A percentile compares a stretch with the other conserved stretches of the same genome.
phyloP scores from a whole-genome alignment of 164 flowering plant species.

The Magnolia officinalis region DNA sequence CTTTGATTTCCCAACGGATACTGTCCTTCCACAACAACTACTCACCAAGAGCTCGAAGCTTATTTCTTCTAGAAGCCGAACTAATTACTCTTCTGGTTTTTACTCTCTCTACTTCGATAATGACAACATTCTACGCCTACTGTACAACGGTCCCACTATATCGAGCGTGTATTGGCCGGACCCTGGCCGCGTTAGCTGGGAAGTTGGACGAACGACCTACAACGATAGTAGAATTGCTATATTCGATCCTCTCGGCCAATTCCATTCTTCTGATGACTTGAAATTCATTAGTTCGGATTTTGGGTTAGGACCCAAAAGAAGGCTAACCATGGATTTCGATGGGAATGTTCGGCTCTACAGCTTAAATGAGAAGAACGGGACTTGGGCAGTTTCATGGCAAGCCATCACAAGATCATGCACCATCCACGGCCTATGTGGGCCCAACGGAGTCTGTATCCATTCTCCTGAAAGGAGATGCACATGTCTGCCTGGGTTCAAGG shows the following conservation, averaged over 20 bases:
- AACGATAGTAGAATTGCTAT: slow-evolving; percentile 15
- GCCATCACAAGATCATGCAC: slow-evolving; percentile 1
- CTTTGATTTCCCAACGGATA: slow-evolving; percentile 41
- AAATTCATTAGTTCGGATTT: slow-evolving; percentile 11
- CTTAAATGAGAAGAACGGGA: slow-evolving; percentile 1
- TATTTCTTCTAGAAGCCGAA: slow-evolving; percentile 25
- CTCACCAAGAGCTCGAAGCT: slow-evolving; percentile 18
- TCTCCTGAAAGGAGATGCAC: slow-evolving; percentile 6
- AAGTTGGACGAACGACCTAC: slow-evolving; percentile 9
- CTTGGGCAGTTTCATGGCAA: slow-evolving; percentile 16
- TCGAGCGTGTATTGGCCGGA: slow-evolving; percentile 37
- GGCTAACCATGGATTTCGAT: slow-evolving; percentile 18
- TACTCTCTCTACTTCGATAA: slow-evolving; percentile 34
- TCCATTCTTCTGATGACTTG: slow-evolving; percentile 6
- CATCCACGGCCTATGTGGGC: slow-evolving; percentile 14
- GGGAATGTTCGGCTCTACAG: slow-evolving; percentile 21
- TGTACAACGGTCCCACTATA: slow-evolving; percentile 19
- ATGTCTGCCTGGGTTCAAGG: slow-evolving; percentile 3
- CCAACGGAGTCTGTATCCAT: slow-evolving; percentile 1
- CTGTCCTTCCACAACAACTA: slow-evolving; percentile 39
- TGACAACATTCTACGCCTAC: slow-evolving; percentile 33
- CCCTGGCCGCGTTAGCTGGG: background rate
- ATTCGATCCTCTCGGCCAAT: slow-evolving; percentile 12
- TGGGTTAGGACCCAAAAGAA: slow-evolving; percentile 11
- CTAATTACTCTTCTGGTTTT: slow-evolving; percentile 29